A percentile compares a stretch with the other conserved stretches of the same genome.
These are phyloP conservation scores for Cryphonectria nitschkei DNA, from an alignment of 2,329 filamentous ascomycete species.

Conservation along the genomic window DNA sequence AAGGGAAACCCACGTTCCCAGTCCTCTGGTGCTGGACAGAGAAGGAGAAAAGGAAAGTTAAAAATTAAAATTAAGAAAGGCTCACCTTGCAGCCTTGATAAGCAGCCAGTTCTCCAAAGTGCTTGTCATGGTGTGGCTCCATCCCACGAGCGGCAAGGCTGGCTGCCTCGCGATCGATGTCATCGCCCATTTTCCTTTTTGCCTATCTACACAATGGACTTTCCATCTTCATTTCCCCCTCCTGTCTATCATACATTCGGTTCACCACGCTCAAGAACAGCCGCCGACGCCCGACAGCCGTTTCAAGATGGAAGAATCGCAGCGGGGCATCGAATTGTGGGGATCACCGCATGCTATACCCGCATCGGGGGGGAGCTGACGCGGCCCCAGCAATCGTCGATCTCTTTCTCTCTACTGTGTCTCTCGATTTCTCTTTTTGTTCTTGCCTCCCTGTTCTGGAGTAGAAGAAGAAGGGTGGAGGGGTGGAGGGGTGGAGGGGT, in stretches of 20 bases:
- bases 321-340: slow-evolving; percentile 4
- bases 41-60: background rate
- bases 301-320: background rate
- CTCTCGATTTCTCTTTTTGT: background rate
- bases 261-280: background rate
- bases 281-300: slow-evolving; percentile 14
- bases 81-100: background rate
- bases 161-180: background rate
- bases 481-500: background rate
- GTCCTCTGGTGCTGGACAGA: background rate
- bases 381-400: background rate
- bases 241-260: background rate
- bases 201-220: background rate
- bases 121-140: background rate
- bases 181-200: background rate
- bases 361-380: slow-evolving; percentile 3
- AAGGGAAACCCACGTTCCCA: background rate
- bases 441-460: background rate
- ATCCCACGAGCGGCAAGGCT: background rate
- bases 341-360: background rate
- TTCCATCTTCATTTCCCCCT: background rate
- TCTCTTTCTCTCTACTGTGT: background rate
- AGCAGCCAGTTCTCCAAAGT: background rate
- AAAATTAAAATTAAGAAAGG: background rate
- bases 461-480: background rate